Evolutionary conservation across 805 yeast genomes (phyloP).

Genomic region (Wilhelminamyces savonicus): DNA sequence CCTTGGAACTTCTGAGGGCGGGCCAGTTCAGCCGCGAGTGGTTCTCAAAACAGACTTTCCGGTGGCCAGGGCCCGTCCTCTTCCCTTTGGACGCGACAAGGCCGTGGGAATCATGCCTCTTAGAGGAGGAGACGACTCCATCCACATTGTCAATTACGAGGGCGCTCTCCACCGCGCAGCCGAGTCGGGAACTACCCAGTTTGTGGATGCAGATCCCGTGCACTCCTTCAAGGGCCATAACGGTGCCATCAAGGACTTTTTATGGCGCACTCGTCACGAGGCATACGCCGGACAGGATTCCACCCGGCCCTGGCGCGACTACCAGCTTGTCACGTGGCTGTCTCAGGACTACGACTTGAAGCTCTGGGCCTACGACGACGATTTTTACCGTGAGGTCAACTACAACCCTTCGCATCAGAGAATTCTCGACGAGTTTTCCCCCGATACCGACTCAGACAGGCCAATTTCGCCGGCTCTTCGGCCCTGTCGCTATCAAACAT

Average conservation of each 20-base stretch:
- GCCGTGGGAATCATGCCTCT: slow-evolving; percentile 88
- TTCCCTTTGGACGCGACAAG: slow-evolving; percentile 73
- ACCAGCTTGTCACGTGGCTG: slow-evolving; percentile 91
- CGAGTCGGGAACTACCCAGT: slow-evolving; percentile 18
- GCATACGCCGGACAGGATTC: slow-evolving; percentile 39
- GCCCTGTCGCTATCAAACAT: slow-evolving; percentile 18
- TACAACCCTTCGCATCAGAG: slow-evolving; percentile 30
- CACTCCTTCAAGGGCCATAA: slow-evolving; percentile 73
- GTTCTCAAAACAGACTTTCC: slow-evolving; percentile 74
- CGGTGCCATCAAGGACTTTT: slow-evolving; percentile 80
- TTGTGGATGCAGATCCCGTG: slow-evolving; percentile 21
- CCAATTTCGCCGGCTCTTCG: background rate
- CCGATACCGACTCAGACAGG: background rate
- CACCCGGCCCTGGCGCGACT: slow-evolving; percentile 65
- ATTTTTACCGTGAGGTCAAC: slow-evolving; percentile 28
- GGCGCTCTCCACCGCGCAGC: slow-evolving; percentile 22
- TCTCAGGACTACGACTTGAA: slow-evolving; percentile 73
- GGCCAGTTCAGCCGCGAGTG: slow-evolving; percentile 37
- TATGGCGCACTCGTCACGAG: slow-evolving; percentile 63
- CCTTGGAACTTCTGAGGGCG: slow-evolving; percentile 22
- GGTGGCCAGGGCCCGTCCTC: slow-evolving; percentile 77
- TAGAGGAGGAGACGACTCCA: slow-evolving; percentile 71
- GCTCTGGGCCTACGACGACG: slow-evolving; percentile 62
- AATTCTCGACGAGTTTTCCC: slow-evolving; percentile 7
- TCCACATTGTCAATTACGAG: slow-evolving; percentile 49